Base-by-base conservation (phyloP, 768 basidiomycete genomes). In the Calocybe indica region DNA sequence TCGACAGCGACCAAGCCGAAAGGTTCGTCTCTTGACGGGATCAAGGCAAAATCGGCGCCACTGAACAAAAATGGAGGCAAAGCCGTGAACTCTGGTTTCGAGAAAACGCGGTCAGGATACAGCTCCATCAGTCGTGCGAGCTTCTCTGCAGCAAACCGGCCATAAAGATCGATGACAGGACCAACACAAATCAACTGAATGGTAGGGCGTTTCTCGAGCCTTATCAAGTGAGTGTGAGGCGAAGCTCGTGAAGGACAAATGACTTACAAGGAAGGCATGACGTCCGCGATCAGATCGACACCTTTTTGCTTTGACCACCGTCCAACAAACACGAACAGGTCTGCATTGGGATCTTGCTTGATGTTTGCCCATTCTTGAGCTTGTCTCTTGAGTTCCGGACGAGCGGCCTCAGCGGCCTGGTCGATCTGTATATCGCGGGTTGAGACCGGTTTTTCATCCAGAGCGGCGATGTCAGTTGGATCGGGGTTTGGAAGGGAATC, bases 281-380 rank as follows among this genome's bases (percentile, higher is more conserved):
- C 84, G 66, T 96, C 93, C 7, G 93, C 93, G 55, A 96, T 96
- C 37, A 96, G 72, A 68, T 96, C 93, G n/a, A 96, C 92, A 67
- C 89, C 93, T 67, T 96, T 96, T 66, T 96, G 93, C 66, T 95
- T 96, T 5, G 93, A 96, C 93, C 93, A 96, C 53, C 93, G 86
- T 62, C 93, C 93, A 53, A 96, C 93, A 66, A 96, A 95, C 52
- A 96, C 93, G 61, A 96, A 95, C 40, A 96, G 64, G 62, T 94
- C 91, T 1, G 92, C 82, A 36, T 88, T 71, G 1, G 93, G 86
- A 58, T 95, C 92, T 58, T 95, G 92, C 61, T 83, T 86, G 67
- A 96, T 85, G 41, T 85, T 83, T 34, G 93, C 93, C 93, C 93
- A 96, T 63, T 94, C 90, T 58, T 96, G 93, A 7, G 92, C 89